Conservation (phyloP, 2,329 filamentous ascomycete genomes). For the Aspergillus sp. region DNA sequence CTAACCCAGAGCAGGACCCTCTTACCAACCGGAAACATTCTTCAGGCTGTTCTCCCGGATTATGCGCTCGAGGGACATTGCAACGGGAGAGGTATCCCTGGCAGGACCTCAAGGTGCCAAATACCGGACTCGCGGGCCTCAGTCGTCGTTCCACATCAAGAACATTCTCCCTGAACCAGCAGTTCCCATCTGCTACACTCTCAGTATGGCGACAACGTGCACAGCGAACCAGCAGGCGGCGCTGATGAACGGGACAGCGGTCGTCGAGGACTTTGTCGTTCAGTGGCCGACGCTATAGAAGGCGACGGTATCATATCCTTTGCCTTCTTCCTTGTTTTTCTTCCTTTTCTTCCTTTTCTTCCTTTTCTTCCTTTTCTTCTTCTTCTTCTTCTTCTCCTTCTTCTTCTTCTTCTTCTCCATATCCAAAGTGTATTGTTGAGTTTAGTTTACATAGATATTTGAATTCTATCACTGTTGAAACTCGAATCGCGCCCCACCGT, state of each 20-base stretch:
- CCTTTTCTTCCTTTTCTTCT: too few species aligned
- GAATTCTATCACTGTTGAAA: background rate
- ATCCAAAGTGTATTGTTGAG: background rate
- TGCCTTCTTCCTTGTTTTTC: background rate
- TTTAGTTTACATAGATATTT: background rate
- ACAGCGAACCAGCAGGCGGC: conserved; percentile 4
- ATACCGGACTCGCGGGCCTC: background rate
- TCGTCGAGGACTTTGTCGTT: conserved; percentile 6
- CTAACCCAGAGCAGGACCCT: too few species aligned
- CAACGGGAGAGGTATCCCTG: background rate
- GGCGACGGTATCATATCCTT: background rate
- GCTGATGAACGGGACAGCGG: conserved; percentile 1
- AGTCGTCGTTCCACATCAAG: conserved; percentile 7
- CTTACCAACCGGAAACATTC: background rate
- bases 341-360: too few species aligned
- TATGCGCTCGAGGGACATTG: background rate
- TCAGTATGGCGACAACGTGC: conserved; percentile 7
- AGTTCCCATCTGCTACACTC: conserved; percentile 1
- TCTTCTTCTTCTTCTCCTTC: too few species aligned
- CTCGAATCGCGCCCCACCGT: background rate
- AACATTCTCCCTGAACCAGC: conserved; percentile 2
- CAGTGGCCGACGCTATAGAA: background rate
- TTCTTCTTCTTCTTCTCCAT: too few species aligned
- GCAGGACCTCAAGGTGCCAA: background rate
- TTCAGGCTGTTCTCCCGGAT: background rate